These are phyloP conservation scores for Skeletonema marinoi DNA, from an alignment of 108 stramenopile species.

Conservation along the genomic window DNA sequence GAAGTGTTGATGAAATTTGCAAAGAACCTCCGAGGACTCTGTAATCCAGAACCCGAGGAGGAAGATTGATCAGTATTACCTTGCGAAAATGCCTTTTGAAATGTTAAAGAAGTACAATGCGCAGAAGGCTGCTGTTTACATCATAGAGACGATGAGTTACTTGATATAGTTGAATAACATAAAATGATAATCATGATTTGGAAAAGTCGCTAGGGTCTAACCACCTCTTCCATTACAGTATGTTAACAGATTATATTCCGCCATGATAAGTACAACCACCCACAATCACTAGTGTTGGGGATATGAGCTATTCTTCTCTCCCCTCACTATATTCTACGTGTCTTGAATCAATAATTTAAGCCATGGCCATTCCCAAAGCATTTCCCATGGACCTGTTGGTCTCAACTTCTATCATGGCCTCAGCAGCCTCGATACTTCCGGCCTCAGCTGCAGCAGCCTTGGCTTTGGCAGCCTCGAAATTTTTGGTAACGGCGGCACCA, in stretches of 20 bases:
- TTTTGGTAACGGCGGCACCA: slow-evolving; percentile 67
- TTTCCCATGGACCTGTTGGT: slow-evolving; percentile 90
- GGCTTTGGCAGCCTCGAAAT: slow-evolving; percentile 83
- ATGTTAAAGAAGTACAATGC: not conserved
- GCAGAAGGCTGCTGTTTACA: not conserved
- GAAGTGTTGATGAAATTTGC: slow-evolving; percentile 57
- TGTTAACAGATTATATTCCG: slow-evolving; percentile 5
- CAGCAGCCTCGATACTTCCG: slow-evolving; percentile 88
- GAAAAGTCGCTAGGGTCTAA: not conserved
- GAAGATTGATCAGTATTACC: not conserved
- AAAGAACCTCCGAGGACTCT: slow-evolving; percentile 30
- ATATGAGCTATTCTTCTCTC: not conserved
- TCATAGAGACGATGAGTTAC: not conserved
- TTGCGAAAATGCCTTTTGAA: too few relatives aligned
- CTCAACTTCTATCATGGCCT: slow-evolving; percentile 96
- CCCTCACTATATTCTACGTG: not conserved
- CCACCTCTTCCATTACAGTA: slow-evolving; percentile 5
- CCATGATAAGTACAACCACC: not conserved
- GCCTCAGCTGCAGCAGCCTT: slow-evolving; percentile 72
- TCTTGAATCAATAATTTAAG: slow-evolving; percentile 22
- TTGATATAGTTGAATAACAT: not conserved
- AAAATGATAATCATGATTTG: not conserved
- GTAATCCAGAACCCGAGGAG: not conserved
- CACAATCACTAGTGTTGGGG: not conserved
- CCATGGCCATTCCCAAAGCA: slow-evolving; percentile 82